Base-by-base conservation (phyloP, 805 yeast genomes). In the Starmerella cellae region DNA sequence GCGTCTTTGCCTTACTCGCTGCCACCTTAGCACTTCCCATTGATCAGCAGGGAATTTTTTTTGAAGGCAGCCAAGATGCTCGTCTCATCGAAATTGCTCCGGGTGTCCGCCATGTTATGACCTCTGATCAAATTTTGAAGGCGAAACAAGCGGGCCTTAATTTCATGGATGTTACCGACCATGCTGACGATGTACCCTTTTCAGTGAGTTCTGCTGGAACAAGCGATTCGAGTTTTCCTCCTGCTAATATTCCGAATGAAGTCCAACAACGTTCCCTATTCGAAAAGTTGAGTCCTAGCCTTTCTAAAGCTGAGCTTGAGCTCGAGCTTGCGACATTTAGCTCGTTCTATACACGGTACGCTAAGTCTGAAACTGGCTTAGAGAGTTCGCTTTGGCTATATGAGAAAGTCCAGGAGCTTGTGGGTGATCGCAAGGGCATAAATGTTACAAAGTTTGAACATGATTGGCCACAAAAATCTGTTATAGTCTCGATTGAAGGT, bases 391-490 rank as follows among this genome's bases (percentile, higher is more conserved):
- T 68, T 38, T 83, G 94, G 91, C 64, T 85, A 38, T 64, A 64
- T 47, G 67, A 66, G 13, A 66, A 67, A 39, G 62, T 82, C 26
- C 22, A 36, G 26, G 56, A 50, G 6, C 42, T 67, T 27, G 55
- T 64, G 4, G 53, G 60, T 16, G 50, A 60, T 41, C 52, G 62
- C 19, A 58, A 63, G 17, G 62, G 66, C 17, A 60, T 74, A 31
- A 59, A 62, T 0, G 68, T 78, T 18, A 52, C 59, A 28, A 69
- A 71, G 42, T 64, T 82, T 46, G 61, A 69, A 21, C 95, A 87
- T 58, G 54, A 66, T 3, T 87, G 95, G 94, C 67, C 65, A 48
- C 96, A 87, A 61, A 77, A 71, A 55, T 79, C 91, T 3, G 65
- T 83, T 3, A 70, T 87, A 39, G 82, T 82, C 9, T 65, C 69